Conservation (phyloP, 2,329 filamentous ascomycete species). For the Xylariomycetidae sp. region DNA sequence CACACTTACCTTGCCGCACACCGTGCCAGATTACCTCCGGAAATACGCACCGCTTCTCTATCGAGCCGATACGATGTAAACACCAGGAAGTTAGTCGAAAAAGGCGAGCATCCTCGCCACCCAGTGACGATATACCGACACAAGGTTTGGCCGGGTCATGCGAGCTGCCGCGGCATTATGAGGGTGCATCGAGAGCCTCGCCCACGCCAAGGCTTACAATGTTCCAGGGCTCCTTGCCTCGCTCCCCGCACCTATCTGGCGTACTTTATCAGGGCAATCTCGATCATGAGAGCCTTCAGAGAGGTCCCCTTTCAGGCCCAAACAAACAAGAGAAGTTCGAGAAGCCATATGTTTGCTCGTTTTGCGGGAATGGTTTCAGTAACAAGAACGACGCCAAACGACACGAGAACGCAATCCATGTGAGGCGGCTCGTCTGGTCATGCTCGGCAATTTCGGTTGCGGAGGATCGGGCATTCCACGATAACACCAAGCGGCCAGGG, state of each 20-base stretch:
- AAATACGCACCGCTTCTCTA: constrained; percentile 39
- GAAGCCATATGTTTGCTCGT: constrained; percentile 92
- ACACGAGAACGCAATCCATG: constrained; percentile 91
- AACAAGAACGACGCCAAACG: constrained; percentile 98
- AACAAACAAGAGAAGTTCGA: constrained; percentile 98
- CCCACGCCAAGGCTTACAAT: constrained; percentile 46
- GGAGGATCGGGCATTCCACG: constrained; percentile 78
- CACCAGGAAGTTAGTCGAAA: constrained; percentile 45
- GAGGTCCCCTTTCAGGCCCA: constrained; percentile 69
- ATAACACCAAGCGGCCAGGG: constrained; percentile 63
- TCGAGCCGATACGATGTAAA: constrained; percentile 32
- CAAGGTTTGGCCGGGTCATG: constrained; percentile 34
- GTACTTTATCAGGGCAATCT: constrained; percentile 40
- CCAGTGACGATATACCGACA: constrained; percentile 40
- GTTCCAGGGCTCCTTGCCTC: constrained; percentile 41
- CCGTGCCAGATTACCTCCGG: constrained; percentile 35
- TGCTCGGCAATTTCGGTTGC: constrained; percentile 71
- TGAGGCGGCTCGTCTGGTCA: constrained; percentile 93
- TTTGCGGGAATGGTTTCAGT: constrained; percentile 93
- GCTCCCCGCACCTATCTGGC: constrained; percentile 43
- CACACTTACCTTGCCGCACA: constrained; percentile 40
- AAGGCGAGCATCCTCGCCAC: constrained; percentile 52
- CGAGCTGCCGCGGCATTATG: constrained; percentile 45
- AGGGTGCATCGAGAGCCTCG: constrained; percentile 43
- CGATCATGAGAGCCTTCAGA: constrained; percentile 35